These are phyloP conservation scores for Stephanocyclus meneghinianus DNA, from an alignment of 352 stramenopile species.

Conservation along the genomic window DNA sequence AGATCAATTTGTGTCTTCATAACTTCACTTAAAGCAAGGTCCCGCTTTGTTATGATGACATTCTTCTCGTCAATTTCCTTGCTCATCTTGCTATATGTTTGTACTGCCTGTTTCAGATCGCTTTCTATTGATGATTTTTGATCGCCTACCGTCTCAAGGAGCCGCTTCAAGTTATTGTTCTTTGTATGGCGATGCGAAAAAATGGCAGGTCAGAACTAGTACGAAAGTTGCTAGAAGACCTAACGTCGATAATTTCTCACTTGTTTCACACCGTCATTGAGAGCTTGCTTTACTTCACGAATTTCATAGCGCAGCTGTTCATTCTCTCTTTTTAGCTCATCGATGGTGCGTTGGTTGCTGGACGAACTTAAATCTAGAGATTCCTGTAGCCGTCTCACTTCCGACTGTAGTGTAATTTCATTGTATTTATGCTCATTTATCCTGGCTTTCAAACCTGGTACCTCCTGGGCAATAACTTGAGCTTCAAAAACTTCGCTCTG, in stretches of 20 bases:
- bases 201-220: not conserved
- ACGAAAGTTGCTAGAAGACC: not conserved
- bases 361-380: conserved; percentile 18
- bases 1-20: conserved; percentile 2
- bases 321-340: conserved; percentile 40
- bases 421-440: conserved; percentile 3
- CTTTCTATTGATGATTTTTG: conserved; percentile 25
- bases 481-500: conserved; percentile 22
- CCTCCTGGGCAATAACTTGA: conserved; percentile 10
- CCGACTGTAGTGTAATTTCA: conserved; percentile 30
- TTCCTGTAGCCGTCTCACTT: conserved; percentile 23
- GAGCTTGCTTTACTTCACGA: not conserved
- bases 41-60: conserved; percentile 14
- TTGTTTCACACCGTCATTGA: conserved; percentile 8
- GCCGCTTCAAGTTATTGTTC: conserved; percentile 42
- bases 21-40: conserved; percentile 18
- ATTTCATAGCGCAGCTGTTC: conserved; percentile 11
- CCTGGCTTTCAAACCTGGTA: conserved; percentile 15
- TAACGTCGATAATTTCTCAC: not conserved
- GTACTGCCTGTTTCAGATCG: conserved; percentile 13
- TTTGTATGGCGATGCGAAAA: not conserved
- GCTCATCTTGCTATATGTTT: conserved; percentile 1
- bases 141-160: conserved; percentile 13
- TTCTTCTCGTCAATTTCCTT: conserved; percentile 21
- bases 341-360: conserved; percentile 21